Conservation (phyloP, 805 yeast species). For the Barnettozyma siamensis region DNA sequence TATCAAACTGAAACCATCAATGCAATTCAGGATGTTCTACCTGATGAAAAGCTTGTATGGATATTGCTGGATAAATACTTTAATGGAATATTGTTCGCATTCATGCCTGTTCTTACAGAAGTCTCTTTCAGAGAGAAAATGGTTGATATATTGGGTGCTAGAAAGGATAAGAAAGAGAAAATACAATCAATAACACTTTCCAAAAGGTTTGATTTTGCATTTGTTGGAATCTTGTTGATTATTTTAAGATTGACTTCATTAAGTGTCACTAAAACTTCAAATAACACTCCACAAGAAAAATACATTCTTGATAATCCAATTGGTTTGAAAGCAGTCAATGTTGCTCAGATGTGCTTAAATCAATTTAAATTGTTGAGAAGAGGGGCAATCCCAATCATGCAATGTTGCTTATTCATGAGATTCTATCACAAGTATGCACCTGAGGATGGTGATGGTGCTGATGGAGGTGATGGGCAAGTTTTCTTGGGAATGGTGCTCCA, state of each 20-base stretch:
- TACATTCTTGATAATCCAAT: constrained; percentile 43
- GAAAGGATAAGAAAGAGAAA: constrained; percentile 9
- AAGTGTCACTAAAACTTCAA: constrained; percentile 15
- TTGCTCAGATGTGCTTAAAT: constrained; percentile 49
- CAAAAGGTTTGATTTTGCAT: constrained; percentile 24
- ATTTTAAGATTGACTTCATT: constrained; percentile 20
- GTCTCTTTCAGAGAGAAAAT: constrained; percentile 12
- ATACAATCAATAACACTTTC: constrained; percentile 10
- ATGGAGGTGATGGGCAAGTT: constrained; percentile 54
- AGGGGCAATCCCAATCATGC: constrained; percentile 46
- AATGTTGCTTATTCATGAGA: constrained; percentile 47
- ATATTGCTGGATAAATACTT: constrained; percentile 19
- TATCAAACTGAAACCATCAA: constrained; percentile 19
- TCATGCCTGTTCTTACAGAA: constrained; percentile 25
- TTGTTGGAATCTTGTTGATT: constrained; percentile 18
- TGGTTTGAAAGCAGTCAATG: constrained; percentile 37
- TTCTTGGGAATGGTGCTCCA: constrained; percentile 45
- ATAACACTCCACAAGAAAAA: constrained; percentile 19
- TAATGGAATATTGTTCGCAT: constrained; percentile 14
- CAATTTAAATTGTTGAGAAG: constrained; percentile 46
- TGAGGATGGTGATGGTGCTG: constrained; percentile 52
- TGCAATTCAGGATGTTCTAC: constrained; percentile 19
- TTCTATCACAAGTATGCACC: constrained; percentile 52
- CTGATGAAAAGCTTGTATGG: constrained; percentile 21
- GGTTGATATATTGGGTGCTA: constrained; percentile 12